Conservation (phyloP, 148 eudicot genomes). For the Chenopodium berlandieri region DNA sequence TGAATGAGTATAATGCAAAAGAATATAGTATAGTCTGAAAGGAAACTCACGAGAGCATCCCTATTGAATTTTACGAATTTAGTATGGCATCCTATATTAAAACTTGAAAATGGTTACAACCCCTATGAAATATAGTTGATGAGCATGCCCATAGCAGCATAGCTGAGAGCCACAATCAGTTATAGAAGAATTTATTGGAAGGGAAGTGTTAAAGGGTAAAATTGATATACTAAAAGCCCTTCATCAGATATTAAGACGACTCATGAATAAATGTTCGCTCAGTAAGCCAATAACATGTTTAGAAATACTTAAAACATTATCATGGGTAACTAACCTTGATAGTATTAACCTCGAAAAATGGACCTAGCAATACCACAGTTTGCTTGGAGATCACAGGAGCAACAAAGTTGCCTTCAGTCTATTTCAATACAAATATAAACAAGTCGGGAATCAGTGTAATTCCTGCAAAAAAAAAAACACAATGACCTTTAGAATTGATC, state of each 20-base stretch:
- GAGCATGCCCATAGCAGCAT: too few relatives aligned
- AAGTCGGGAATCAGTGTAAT: slow-evolving; percentile 8
- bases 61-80: not conserved
- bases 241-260: not conserved
- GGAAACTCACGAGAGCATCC: not conserved
- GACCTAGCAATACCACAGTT: not conserved
- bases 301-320: not conserved
- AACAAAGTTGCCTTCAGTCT: slow-evolving; percentile 6
- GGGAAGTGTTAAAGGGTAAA: not conserved
- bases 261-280: not conserved
- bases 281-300: not conserved
- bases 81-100: not conserved
- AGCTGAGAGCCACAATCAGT: too few relatives aligned
- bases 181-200: not conserved
- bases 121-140: too few relatives aligned
- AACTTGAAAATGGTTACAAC: too few relatives aligned
- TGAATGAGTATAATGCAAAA: not conserved
- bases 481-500: not conserved
- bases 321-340: slow-evolving; percentile 12
- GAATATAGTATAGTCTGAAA: not conserved
- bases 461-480: slow-evolving; percentile 22
- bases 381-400: not conserved
- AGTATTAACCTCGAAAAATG: not conserved
- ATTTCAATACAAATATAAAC: slow-evolving; percentile 15
- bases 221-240: not conserved